These are phyloP conservation scores for Aaosphaeria arxii DNA, from an alignment of 2,329 filamentous ascomycete species.

Conservation along the genomic window DNA sequence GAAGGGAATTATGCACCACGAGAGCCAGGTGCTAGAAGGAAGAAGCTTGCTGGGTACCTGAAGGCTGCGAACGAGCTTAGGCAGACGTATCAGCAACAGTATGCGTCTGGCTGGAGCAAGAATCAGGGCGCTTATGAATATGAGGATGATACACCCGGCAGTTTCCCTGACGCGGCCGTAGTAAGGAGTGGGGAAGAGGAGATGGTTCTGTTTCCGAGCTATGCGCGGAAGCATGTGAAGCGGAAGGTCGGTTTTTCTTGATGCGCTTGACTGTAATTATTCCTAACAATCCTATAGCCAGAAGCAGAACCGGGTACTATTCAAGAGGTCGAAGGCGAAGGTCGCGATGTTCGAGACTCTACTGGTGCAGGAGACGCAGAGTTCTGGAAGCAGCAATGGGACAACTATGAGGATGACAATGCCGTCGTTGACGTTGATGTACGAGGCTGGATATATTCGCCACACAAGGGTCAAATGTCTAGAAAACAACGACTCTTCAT, in stretches of 20 bases:
- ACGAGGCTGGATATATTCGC: slow-evolving; percentile 90
- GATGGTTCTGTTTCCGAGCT: slow-evolving; percentile 93
- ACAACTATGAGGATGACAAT: slow-evolving; percentile 74
- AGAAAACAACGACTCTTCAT: slow-evolving; percentile 84
- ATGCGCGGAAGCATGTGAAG: slow-evolving; percentile 71
- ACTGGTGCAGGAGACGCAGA: slow-evolving; percentile 60
- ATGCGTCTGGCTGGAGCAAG: slow-evolving; percentile 47
- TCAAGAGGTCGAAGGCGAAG: slow-evolving; percentile 37
- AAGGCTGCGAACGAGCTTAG: slow-evolving; percentile 70
- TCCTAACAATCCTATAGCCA: slow-evolving; percentile 17
- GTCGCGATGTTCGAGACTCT: slow-evolving; percentile 43
- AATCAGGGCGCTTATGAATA: slow-evolving; percentile 44
- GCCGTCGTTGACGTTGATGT: slow-evolving; percentile 93
- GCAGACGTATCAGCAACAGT: slow-evolving; percentile 62
- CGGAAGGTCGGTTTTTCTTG: slow-evolving; percentile 31
- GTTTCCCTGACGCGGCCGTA: slow-evolving; percentile 83
- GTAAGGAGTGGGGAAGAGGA: slow-evolving; percentile 79
- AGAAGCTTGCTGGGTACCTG: slow-evolving; percentile 71
- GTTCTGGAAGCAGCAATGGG: slow-evolving; percentile 77
- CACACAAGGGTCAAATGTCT: slow-evolving; percentile 79
- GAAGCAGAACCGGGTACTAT: slow-evolving; percentile 35
- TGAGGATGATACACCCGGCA: slow-evolving; percentile 60
- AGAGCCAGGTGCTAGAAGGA: slow-evolving; percentile 70
- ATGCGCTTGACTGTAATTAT: not conserved
- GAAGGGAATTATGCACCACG: slow-evolving; percentile 39